A percentile compares a stretch with the other conserved stretches of the same genome.
These are phyloP conservation scores for Echinosophora koreensis DNA, from an alignment of 306 rosid species.

Conservation along the genomic window DNA sequence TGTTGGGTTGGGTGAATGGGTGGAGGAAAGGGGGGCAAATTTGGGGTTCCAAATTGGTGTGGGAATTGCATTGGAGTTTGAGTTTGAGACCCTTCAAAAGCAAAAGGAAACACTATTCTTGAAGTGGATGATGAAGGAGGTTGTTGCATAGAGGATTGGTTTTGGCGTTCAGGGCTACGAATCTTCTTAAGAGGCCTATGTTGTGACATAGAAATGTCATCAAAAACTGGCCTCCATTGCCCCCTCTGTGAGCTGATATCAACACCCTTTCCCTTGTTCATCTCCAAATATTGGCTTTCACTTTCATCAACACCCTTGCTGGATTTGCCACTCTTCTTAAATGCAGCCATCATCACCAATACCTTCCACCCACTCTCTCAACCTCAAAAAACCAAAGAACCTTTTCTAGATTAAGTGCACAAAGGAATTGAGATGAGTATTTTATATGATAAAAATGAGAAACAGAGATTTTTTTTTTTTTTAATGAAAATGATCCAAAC, in stretches of 20 bases:
- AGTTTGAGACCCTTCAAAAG: slow-evolving; percentile 59
- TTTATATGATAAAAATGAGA: background rate
- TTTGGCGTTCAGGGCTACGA: slow-evolving; percentile 58
- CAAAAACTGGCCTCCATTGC: slow-evolving; percentile 57
- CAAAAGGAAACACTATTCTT: slow-evolving; percentile 72
- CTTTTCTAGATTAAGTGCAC: background rate
- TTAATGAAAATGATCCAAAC: background rate
- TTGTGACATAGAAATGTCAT: slow-evolving; percentile 58
- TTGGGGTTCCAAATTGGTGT: slow-evolving; percentile 47
- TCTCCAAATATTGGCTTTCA: slow-evolving; percentile 48
- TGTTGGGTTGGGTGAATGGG: slow-evolving; percentile 50
- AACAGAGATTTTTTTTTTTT: too few species aligned
- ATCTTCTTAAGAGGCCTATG: slow-evolving; percentile 69
- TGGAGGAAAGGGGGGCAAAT: slow-evolving; percentile 48
- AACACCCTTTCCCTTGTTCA: slow-evolving; percentile 46
- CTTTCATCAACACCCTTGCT: slow-evolving; percentile 49
- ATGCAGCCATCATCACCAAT: slow-evolving; percentile 49
- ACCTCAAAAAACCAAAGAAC: background rate
- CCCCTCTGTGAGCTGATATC: slow-evolving; percentile 49
- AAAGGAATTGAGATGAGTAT: slow-evolving; percentile 24
- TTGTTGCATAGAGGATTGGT: slow-evolving; percentile 44
- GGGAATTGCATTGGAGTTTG: slow-evolving; percentile 52
- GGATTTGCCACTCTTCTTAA: slow-evolving; percentile 58
- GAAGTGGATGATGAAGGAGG: slow-evolving; percentile 45
- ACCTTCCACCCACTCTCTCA: slow-evolving; percentile 48